These are phyloP conservation scores for Gossypium aridum DNA, from an alignment of 441 rosid species.

Conservation along the genomic window DNA sequence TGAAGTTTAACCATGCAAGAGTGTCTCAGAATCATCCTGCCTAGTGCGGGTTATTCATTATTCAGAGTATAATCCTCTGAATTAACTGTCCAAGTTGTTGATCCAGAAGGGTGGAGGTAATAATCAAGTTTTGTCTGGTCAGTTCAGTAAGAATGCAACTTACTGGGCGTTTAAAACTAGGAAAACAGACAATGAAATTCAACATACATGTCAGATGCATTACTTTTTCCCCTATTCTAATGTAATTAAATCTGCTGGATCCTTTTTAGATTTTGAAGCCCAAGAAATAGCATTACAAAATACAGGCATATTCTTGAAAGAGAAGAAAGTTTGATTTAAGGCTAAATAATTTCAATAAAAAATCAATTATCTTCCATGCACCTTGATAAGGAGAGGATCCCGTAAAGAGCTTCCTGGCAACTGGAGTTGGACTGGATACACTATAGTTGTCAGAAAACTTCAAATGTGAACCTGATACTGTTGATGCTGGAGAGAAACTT, in stretches of 20 bases:
- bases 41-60: background rate
- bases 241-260: too few species aligned
- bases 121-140: background rate
- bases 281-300: background rate
- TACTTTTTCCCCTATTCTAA: background rate
- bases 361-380: conserved; percentile 14
- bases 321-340: background rate
- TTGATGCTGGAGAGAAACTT: conserved; percentile 36
- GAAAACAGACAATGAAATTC: background rate
- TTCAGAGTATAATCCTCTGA: background rate
- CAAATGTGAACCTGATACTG: conserved; percentile 23
- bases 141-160: background rate
- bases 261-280: background rate
- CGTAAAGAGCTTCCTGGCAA: conserved; percentile 44
- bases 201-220: background rate
- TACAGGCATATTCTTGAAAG: background rate
- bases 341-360: background rate
- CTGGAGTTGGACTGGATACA: conserved; percentile 34
- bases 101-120: background rate
- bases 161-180: background rate
- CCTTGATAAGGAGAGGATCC: conserved; percentile 33
- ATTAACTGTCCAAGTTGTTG: background rate
- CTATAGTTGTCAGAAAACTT: conserved; percentile 30
- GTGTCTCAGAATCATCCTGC: background rate
- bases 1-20: background rate